A percentile compares a stretch with the other conserved stretches of the same genome.
Conservation (phyloP, 176 grass and related monocot genomes). For the Triticum dicoccoides region DNA sequence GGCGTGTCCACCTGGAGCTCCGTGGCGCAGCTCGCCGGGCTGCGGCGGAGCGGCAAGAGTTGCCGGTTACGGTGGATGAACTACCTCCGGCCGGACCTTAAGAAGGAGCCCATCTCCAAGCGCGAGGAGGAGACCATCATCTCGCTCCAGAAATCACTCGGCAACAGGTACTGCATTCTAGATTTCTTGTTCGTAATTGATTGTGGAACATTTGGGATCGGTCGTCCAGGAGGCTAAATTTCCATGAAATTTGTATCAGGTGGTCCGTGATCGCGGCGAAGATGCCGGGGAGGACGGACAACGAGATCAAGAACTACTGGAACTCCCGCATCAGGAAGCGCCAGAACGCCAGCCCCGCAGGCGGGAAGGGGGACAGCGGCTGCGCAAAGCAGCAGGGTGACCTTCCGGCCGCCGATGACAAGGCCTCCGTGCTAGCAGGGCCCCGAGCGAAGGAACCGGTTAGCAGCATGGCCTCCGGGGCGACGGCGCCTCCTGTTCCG, state of each 20-base stretch:
- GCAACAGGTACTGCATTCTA: slow-evolving; percentile 37
- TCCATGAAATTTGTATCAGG: slow-evolving; percentile 1
- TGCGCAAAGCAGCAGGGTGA: background rate
- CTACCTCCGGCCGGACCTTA: slow-evolving; percentile 90
- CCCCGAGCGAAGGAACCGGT: background rate
- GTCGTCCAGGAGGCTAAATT: background rate
- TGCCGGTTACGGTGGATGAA: slow-evolving; percentile 97
- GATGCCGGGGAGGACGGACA: slow-evolving; percentile 67
- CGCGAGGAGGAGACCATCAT: slow-evolving; percentile 50
- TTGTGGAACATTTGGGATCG: background rate
- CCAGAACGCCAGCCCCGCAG: background rate
- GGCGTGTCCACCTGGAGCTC: slow-evolving; percentile 73
- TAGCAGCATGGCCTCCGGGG: background rate
- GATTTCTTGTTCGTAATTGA: background rate
- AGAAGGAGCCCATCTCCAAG: slow-evolving; percentile 64
- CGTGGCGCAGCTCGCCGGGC: slow-evolving; percentile 45
- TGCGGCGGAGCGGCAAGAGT: slow-evolving; percentile 85
- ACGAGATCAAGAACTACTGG: slow-evolving; percentile 79
- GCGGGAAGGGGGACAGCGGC: background rate
- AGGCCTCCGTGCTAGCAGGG: background rate
- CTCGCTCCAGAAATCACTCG: slow-evolving; percentile 36
- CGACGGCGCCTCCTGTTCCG: background rate
- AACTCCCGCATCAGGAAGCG: slow-evolving; percentile 63
- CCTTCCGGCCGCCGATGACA: no score
- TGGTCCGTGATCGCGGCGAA: slow-evolving; percentile 55